Conservation (phyloP, 2,329 filamentous ascomycete genomes). For the Hirsutella minnesotensis region DNA sequence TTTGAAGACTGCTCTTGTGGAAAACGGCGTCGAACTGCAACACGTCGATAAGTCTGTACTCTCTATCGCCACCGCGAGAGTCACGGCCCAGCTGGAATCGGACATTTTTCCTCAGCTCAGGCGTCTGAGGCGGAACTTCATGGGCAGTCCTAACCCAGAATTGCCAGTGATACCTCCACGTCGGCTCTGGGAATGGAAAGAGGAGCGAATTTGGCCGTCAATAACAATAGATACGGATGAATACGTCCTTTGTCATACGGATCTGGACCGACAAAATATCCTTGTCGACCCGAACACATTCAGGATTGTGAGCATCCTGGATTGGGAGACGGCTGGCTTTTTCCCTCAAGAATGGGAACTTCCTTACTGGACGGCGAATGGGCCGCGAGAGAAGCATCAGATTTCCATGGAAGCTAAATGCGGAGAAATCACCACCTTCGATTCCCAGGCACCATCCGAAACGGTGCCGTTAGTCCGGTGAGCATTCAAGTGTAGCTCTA, state of each 20-base stretch:
- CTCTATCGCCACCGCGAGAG: background rate
- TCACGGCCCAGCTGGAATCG: background rate
- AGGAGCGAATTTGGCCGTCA: background rate
- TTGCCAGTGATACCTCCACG: background rate
- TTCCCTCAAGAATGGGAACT: background rate
- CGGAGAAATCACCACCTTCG: background rate
- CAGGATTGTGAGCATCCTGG: slow-evolving; percentile 1
- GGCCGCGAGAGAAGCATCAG: background rate
- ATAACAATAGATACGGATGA: background rate
- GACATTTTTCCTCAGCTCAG: background rate
- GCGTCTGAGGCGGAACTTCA: background rate
- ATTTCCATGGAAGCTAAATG: background rate
- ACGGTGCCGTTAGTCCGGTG: background rate
- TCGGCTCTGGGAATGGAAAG: background rate
- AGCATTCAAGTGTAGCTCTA: background rate
- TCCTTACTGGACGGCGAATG: background rate
- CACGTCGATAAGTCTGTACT: background rate
- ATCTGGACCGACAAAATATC: slow-evolving; percentile 2
- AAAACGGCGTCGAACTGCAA: background rate
- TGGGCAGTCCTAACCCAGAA: background rate
- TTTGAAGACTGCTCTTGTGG: background rate
- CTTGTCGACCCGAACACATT: background rate
- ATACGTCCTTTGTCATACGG: background rate
- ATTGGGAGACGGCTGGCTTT: slow-evolving; percentile 1
- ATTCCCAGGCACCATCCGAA: background rate